Conservation (phyloP, 2,329 filamentous ascomycete genomes). For the Ceratocystis ficicola region DNA sequence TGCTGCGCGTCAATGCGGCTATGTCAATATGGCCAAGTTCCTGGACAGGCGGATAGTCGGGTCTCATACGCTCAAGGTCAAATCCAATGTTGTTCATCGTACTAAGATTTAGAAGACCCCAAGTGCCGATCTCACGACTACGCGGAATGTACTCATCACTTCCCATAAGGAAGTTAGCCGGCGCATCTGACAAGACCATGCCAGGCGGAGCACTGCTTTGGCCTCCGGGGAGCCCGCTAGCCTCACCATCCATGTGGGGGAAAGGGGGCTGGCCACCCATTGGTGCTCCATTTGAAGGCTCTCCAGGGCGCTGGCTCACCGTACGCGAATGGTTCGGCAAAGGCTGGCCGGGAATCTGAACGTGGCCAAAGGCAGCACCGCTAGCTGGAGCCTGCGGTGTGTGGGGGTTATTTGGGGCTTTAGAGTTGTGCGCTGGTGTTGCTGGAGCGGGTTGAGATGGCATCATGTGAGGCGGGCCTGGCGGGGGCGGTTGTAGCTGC, state of each 20-base stretch:
- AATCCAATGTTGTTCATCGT: constrained; percentile 52
- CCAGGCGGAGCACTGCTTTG: constrained; percentile 30
- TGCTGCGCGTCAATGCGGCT: constrained; percentile 72
- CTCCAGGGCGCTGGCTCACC: not conserved
- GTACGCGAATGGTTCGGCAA: constrained; percentile 30
- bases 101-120: constrained; percentile 61
- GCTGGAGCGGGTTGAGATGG: constrained; percentile 26
- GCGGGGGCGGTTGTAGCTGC: constrained; percentile 29
- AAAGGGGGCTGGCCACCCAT: constrained; percentile 1
- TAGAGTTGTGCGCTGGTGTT: constrained; percentile 3
- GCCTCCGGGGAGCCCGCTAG: not conserved
- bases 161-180: constrained; percentile 13
- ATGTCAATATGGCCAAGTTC: constrained; percentile 86
- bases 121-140: constrained; percentile 43
- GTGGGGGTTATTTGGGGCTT: constrained; percentile 24
- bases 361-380: constrained; percentile 23
- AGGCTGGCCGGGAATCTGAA: constrained; percentile 25
- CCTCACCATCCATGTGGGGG: not conserved
- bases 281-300: not conserved
- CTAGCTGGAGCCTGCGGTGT: constrained; percentile 25
- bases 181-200: constrained; percentile 22
- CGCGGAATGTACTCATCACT: constrained; percentile 44
- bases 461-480: constrained; percentile 32
- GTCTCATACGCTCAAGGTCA: constrained; percentile 56
- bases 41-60: constrained; percentile 58